These are phyloP conservation scores for Diaporthe sp. DNA, from an alignment of 2,329 filamentous ascomycete species.

Conservation along the genomic window DNA sequence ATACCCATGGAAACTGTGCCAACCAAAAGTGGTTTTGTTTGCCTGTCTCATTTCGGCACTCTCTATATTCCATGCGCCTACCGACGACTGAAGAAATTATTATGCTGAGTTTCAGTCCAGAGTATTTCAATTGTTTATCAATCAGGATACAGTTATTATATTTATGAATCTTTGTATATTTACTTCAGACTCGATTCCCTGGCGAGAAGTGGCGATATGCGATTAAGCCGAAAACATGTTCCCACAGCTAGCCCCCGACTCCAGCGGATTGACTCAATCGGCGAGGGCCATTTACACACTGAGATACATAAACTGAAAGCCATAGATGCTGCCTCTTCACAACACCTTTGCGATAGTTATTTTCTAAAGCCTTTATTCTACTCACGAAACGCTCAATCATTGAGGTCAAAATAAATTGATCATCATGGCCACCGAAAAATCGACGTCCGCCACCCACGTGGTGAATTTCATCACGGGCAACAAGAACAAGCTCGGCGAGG, in stretches of 20 bases:
- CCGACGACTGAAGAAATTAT: too few relatives aligned
- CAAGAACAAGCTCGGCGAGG: conserved; percentile 91
- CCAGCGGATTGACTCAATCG: conserved; percentile 15
- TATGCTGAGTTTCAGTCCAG: neutral
- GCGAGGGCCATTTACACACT: neutral
- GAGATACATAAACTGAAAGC: conserved; percentile 3
- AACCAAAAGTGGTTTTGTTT: neutral
- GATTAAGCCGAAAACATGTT: conserved; percentile 13
- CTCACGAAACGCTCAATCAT: too few relatives aligned
- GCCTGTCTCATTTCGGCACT: neutral
- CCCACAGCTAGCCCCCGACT: neutral
- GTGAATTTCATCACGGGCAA: conserved; percentile 98
- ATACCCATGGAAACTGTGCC: conserved; percentile 33
- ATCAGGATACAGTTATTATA: neutral
- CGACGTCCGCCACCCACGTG: conserved; percentile 48
- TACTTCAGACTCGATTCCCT: neutral
- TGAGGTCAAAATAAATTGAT: conserved; percentile 3
- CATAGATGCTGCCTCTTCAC: neutral
- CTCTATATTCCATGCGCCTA: neutral
- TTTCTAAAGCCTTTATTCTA: neutral
- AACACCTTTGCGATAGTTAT: neutral
- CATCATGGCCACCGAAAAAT: conserved; percentile 60
- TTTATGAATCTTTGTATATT: neutral
- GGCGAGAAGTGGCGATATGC: conserved; percentile 2
- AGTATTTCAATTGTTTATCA: neutral